A percentile compares a stretch with the other conserved stretches of the same genome.
phyloP scores from a whole-genome alignment of 331 rosid species.

The Pyracantha coccinea region DNA sequence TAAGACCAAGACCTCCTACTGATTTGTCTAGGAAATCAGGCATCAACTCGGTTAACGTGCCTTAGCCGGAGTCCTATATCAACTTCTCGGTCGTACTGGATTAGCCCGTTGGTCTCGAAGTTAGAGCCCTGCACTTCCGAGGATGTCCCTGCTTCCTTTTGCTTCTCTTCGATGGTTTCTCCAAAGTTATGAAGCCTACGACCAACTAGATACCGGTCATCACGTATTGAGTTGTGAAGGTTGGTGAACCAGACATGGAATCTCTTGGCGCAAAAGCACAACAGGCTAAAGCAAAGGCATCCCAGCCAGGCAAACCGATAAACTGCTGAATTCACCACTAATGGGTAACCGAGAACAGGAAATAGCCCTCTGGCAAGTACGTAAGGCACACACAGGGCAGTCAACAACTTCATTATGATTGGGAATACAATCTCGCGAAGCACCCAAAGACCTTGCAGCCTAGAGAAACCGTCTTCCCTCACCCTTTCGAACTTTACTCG shows the following conservation, averaged over 20 bases:
- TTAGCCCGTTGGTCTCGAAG: conserved; percentile 2
- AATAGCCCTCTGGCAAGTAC: conserved; percentile 91
- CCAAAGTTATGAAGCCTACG: conserved; percentile 93
- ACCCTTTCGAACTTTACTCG: conserved; percentile 90
- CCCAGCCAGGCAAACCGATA: conserved; percentile 98
- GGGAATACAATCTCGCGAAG: conserved; percentile 84
- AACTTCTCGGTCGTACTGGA: conserved; percentile 17
- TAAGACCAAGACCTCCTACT: conserved; percentile 2
- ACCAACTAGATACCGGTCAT: conserved; percentile 89
- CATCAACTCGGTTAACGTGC: conserved; percentile 18
- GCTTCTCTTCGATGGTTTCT: conserved; percentile 35
- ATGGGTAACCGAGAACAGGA: conserved; percentile 89
- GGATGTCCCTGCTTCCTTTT: conserved; percentile 5
- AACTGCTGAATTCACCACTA: conserved; percentile 91
- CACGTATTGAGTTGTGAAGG: conserved; percentile 95
- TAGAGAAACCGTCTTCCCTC: conserved; percentile 84
- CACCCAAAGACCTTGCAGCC: conserved; percentile 95
- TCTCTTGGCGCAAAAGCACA: conserved; percentile 90
- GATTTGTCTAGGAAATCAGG: not conserved
- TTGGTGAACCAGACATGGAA: conserved; percentile 98
- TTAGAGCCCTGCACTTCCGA: conserved; percentile 8
- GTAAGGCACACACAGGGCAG: conserved; percentile 88
- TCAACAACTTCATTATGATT: conserved; percentile 83
- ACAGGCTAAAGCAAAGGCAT: conserved; percentile 73
- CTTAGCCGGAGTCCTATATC: conserved; percentile 41